phyloP scores from a whole-genome alignment of 768 basidiomycete species.

The Lyophyllum atratum region DNA sequence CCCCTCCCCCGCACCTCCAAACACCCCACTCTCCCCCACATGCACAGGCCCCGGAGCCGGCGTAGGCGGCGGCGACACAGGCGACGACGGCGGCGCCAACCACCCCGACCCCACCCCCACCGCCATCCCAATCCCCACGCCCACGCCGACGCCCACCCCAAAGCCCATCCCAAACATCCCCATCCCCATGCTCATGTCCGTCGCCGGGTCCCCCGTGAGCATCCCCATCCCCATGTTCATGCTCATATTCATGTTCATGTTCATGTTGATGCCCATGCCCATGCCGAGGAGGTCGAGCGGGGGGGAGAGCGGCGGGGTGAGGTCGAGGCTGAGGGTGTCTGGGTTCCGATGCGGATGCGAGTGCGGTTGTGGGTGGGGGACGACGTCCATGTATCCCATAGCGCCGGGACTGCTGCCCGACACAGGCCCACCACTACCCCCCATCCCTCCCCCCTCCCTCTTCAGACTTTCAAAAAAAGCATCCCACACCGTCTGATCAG shows the following conservation, averaged over 20 bases:
- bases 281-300: constrained; percentile 1
- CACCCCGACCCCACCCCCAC: background rate
- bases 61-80: background rate
- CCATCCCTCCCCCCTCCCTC: constrained; percentile 4
- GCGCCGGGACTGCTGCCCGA: background rate
- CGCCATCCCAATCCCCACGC: constrained; percentile 10
- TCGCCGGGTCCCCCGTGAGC: background rate
- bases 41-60: background rate
- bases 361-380: background rate
- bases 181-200: constrained; percentile 10
- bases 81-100: constrained; percentile 1
- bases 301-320: background rate
- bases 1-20: background rate
- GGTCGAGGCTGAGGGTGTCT: background rate
- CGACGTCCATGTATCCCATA: background rate
- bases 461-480: constrained; percentile 18
- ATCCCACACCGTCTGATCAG: constrained; percentile 13
- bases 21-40: background rate
- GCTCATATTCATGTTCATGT: constrained; percentile 10
- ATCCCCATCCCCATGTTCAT: constrained; percentile 11
- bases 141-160: constrained; percentile 13
- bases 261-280: constrained; percentile 6
- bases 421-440: too few species aligned
- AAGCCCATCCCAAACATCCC: constrained; percentile 28
- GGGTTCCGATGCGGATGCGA: background rate